phyloP scores from a whole-genome alignment of 2,329 filamentous ascomycete species.

The Trichoderma gracile region DNA sequence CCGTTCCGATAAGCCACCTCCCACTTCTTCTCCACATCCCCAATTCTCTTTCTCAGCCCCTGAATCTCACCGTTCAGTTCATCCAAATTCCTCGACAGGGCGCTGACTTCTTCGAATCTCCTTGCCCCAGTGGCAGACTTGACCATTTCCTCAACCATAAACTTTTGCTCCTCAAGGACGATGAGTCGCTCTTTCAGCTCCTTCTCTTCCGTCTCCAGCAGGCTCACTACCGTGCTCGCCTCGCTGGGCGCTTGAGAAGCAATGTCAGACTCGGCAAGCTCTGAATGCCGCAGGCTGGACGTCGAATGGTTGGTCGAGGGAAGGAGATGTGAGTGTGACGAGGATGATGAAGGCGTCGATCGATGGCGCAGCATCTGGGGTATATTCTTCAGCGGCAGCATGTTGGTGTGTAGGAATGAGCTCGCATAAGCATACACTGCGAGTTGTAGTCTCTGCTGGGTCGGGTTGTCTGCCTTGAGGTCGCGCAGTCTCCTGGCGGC shows the following conservation, averaged over 20 bases:
- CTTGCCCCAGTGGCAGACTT: constrained; percentile 71
- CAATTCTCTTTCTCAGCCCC: constrained; percentile 63
- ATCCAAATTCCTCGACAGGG: constrained; percentile 75
- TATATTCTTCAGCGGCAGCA: constrained; percentile 80
- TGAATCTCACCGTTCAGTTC: constrained; percentile 80
- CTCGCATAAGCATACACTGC: constrained; percentile 81
- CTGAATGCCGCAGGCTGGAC: constrained; percentile 49
- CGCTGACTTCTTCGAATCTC: constrained; percentile 83
- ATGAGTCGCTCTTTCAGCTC: constrained; percentile 76
- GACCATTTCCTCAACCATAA: constrained; percentile 86
- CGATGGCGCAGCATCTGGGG: constrained; percentile 62
- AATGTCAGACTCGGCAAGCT: constrained; percentile 49
- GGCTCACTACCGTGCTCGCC: constrained; percentile 54
- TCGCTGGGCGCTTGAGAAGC: constrained; percentile 49
- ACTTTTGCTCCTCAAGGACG: constrained; percentile 87
- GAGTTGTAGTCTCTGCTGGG: constrained; percentile 74
- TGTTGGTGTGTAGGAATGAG: constrained; percentile 82
- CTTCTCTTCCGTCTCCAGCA: constrained; percentile 80
- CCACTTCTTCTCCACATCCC: constrained; percentile 63
- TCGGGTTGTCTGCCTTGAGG: constrained; percentile 68
- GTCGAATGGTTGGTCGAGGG: constrained; percentile 41
- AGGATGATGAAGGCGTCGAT: constrained; percentile 36
- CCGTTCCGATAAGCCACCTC: constrained; percentile 51
- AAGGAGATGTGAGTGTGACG: constrained; percentile 37
- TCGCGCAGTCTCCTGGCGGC: constrained; percentile 81